Conservation (phyloP, 179 eudicot species). For the Drosera spatulata region DNA sequence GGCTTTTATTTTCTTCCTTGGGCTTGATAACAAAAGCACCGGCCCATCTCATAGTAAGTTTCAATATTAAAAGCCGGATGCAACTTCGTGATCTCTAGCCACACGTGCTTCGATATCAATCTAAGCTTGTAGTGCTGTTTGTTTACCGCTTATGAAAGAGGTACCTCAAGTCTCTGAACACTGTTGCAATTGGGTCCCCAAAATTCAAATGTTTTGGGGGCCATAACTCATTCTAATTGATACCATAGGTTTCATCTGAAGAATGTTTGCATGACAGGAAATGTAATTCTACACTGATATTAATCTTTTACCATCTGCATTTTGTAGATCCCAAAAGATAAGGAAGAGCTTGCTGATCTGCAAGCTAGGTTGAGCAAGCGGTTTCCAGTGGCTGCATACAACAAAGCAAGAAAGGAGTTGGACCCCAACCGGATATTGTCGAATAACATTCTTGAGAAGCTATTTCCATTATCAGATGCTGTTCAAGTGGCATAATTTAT, state of each 20-base stretch:
- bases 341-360: slow-evolving; percentile 63
- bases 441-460: slow-evolving; percentile 73
- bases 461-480: slow-evolving; percentile 41
- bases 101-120: too few species aligned
- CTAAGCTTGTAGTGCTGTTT: too few species aligned
- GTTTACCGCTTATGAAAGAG: too few species aligned
- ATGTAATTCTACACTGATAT: neutral
- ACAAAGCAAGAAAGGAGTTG: slow-evolving; percentile 71
- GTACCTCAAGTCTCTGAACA: too few species aligned
- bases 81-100: too few species aligned
- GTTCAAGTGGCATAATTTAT: neutral
- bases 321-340: slow-evolving; percentile 75
- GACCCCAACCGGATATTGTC: slow-evolving; percentile 77
- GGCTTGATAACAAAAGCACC: neutral
- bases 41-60: too few species aligned
- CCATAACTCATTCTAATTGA: neutral
- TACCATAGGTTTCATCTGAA: neutral
- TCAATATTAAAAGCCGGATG: too few species aligned
- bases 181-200: too few species aligned
- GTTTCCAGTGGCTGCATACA: slow-evolving; percentile 85
- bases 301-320: neutral
- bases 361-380: slow-evolving; percentile 71
- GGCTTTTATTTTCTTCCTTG: neutral
- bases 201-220: too few species aligned
- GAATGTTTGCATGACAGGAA: neutral